Percentiles rank a stretch among this genome's conserved stretches.
Evolutionary conservation across 371 early-diverging fungal genomes (phyloP).

Genomic region (Mucor racemosus): DNA sequence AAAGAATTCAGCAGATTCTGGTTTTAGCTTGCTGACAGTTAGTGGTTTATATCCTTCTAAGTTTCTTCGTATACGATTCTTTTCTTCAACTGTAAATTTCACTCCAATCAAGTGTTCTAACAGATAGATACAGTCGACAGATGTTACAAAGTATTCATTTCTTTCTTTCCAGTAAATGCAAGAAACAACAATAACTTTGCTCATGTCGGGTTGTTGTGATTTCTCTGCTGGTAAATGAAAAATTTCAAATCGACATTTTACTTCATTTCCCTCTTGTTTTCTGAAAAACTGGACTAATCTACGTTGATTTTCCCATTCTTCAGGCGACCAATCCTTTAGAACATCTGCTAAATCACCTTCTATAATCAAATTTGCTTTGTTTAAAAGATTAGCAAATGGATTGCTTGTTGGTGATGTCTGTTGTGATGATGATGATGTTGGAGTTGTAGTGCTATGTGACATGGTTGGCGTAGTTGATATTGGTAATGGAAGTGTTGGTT

Average conservation of each 20-base stretch:
- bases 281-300: slow-evolving; percentile 79
- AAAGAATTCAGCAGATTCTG: slow-evolving; percentile 74
- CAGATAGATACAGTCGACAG: slow-evolving; percentile 78
- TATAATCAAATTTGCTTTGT: slow-evolving; percentile 73
- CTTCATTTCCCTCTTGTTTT: slow-evolving; percentile 59
- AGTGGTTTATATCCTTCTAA: slow-evolving; percentile 82
- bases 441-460: background rate
- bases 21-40: slow-evolving; percentile 76
- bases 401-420: slow-evolving; percentile 26
- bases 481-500: slow-evolving; percentile 13
- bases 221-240: slow-evolving; percentile 56
- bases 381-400: slow-evolving; percentile 63
- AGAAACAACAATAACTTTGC: slow-evolving; percentile 65
- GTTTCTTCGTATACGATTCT: slow-evolving; percentile 84
- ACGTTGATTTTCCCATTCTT: slow-evolving; percentile 69
- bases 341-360: slow-evolving; percentile 68
- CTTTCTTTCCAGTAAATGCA: slow-evolving; percentile 82
- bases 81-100: slow-evolving; percentile 80
- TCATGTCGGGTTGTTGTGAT: slow-evolving; percentile 32
- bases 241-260: slow-evolving; percentile 65
- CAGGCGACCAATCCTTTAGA: slow-evolving; percentile 60
- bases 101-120: slow-evolving; percentile 75
- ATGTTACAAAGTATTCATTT: slow-evolving; percentile 77
- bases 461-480: background rate
- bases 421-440: slow-evolving; percentile 9